phyloP scores from a whole-genome alignment of 2,329 filamentous ascomycete species.

The Ophiostoma fasciatum region DNA sequence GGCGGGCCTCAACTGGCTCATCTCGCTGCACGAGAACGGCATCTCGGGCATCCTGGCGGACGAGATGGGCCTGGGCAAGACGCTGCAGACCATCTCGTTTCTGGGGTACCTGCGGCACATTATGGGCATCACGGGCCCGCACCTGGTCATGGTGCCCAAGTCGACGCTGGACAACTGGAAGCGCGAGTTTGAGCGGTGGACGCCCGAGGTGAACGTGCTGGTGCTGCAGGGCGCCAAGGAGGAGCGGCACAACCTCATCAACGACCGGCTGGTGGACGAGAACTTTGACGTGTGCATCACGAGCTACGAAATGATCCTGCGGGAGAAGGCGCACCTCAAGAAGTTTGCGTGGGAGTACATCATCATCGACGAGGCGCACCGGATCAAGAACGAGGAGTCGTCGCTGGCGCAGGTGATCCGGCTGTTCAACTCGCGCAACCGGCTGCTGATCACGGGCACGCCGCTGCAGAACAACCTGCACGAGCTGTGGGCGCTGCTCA shows the following conservation, averaged over 20 bases:
- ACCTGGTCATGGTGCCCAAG: slow-evolving; percentile 85
- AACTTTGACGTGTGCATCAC: slow-evolving; percentile 98
- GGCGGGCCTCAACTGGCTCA: slow-evolving; percentile 90
- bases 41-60: slow-evolving; percentile 96
- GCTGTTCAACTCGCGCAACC: slow-evolving; percentile 88
- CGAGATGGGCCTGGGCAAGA: slow-evolving; percentile 98
- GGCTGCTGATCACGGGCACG: slow-evolving; percentile 89
- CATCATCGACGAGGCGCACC: slow-evolving; percentile 94
- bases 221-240: slow-evolving; percentile 94
- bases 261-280: slow-evolving; percentile 79
- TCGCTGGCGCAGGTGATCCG: slow-evolving; percentile 93
- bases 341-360: slow-evolving; percentile 99
- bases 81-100: slow-evolving; percentile 92
- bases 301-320: slow-evolving; percentile 96
- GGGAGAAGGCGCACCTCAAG: slow-evolving; percentile 86
- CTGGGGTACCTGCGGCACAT: slow-evolving; percentile 88
- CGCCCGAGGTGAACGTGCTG: slow-evolving; percentile 84
- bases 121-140: slow-evolving; percentile 76
- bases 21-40: slow-evolving; percentile 95
- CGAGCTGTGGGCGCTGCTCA: slow-evolving; percentile 92
- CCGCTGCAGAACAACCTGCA: slow-evolving; percentile 96
- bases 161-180: slow-evolving; percentile 98
- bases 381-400: slow-evolving; percentile 98
- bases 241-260: slow-evolving; percentile 75
- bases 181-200: slow-evolving; percentile 87